phyloP scores from a whole-genome alignment of 78 protist species.

The Mastigamoeba balamuthi region DNA sequence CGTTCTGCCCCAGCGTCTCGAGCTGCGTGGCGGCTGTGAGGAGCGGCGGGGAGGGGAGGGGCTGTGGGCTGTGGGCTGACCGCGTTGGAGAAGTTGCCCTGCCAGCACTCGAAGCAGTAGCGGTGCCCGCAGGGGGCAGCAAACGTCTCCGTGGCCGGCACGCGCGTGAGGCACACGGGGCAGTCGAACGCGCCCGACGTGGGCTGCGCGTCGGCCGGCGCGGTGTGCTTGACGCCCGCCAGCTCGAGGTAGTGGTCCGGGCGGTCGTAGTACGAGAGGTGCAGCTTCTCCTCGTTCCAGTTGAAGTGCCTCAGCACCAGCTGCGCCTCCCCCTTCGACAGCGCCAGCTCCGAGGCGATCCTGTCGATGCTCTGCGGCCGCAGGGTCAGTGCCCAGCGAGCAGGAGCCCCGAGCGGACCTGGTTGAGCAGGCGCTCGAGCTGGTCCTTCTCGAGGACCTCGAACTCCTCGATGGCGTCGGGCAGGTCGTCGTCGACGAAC shows the following conservation, averaged over 20 bases:
- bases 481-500: too few species aligned
- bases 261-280: background rate
- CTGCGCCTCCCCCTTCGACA: too few species aligned
- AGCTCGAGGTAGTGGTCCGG: background rate
- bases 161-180: background rate
- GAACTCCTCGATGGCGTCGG: too few species aligned
- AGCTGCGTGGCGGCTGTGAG: too few species aligned
- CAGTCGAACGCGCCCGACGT: background rate
- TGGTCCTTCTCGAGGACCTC: too few species aligned
- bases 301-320: too few species aligned
- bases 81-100: background rate
- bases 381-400: too few species aligned
- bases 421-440: too few species aligned
- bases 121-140: background rate
- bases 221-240: background rate
- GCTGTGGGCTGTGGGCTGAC: slow-evolving; percentile 7
- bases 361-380: too few species aligned
- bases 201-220: background rate
- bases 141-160: background rate
- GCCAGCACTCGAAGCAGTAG: slow-evolving; percentile 2
- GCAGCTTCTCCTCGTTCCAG: background rate
- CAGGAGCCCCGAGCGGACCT: too few species aligned
- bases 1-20: slow-evolving; percentile 25
- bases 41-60: slow-evolving; percentile 11
- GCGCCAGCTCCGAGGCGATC: too few species aligned